Conservation (phyloP, 345 rosid species). For the Garcia nutans region DNA sequence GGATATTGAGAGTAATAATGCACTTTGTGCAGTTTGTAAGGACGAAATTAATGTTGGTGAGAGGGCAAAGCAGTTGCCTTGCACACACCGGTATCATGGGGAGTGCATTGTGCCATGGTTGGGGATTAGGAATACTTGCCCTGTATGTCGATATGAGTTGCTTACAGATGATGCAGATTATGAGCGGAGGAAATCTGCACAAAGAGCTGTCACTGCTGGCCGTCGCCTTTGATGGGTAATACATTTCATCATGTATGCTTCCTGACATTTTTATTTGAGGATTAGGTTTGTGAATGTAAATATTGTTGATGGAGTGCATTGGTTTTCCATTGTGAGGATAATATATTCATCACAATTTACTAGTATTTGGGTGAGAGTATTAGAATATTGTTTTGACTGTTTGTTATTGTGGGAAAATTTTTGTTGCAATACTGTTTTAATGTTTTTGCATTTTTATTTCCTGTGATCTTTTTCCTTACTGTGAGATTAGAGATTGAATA, state of each 20-base stretch:
- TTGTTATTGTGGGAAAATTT: conserved; percentile 23
- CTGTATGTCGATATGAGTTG: conserved; percentile 82
- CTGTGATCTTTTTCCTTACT: not conserved
- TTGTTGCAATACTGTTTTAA: conserved; percentile 18
- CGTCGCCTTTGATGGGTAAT: conserved; percentile 34
- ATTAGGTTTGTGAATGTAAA: conserved; percentile 35
- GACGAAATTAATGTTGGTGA: conserved; percentile 64
- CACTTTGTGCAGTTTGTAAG: conserved; percentile 79
- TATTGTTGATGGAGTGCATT: conserved; percentile 24
- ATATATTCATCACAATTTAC: conserved; percentile 17
- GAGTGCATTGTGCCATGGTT: conserved; percentile 90
- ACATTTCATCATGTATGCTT: conserved; percentile 13
- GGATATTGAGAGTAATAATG: conserved; percentile 45
- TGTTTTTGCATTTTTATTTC: conserved; percentile 15
- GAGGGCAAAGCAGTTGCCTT: conserved; percentile 71
- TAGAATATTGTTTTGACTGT: conserved; percentile 25
- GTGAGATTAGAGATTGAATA: not conserved
- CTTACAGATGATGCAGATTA: conserved; percentile 78
- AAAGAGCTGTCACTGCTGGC: conserved; percentile 23
- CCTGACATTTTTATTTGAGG: conserved; percentile 22
- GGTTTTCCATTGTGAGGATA: conserved; percentile 18
- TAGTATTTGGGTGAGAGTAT: conserved; percentile 21
- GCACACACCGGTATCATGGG: conserved; percentile 74
- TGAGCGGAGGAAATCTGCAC: conserved; percentile 50
- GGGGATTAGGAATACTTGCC: conserved; percentile 83